phyloP scores from a whole-genome alignment of 1,284 basidiomycete species.

The Ceratobasidium sp. region DNA sequence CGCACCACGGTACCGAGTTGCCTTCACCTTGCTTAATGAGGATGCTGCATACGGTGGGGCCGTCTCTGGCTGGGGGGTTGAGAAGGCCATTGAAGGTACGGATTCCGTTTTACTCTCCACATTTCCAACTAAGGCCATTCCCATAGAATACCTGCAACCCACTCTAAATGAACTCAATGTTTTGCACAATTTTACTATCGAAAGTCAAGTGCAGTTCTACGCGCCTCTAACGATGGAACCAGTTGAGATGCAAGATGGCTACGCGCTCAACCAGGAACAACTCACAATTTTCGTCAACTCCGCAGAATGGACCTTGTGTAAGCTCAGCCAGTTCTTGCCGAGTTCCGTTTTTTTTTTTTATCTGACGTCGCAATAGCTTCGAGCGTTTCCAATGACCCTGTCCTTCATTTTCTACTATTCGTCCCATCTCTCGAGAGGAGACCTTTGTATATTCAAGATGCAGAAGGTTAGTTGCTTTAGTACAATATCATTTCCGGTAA shows the following conservation, averaged over 20 bases:
- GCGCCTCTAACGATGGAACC: conserved; percentile 90
- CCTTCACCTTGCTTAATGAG: conserved; percentile 90
- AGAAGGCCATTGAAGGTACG: conserved; percentile 74
- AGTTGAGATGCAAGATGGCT: conserved; percentile 55
- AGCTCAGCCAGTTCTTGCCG: conserved; percentile 53
- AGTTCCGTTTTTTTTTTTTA: conserved; percentile 7
- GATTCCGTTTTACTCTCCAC: conserved; percentile 49
- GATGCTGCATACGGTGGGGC: conserved; percentile 77
- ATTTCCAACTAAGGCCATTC: conserved; percentile 44
- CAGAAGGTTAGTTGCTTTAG: conserved; percentile 62
- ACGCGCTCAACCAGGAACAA: conserved; percentile 81
- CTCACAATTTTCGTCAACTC: conserved; percentile 95
- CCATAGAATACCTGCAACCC: conserved; percentile 77
- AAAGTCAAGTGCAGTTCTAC: conserved; percentile 94
- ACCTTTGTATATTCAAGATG: conserved; percentile 78
- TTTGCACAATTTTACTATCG: conserved; percentile 91
- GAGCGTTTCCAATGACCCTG: conserved; percentile 88
- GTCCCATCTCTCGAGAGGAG: conserved; percentile 78
- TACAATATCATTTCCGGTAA: background rate
- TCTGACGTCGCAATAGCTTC: conserved; percentile 67
- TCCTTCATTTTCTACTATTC: conserved; percentile 93
- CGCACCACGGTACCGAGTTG: conserved; percentile 80
- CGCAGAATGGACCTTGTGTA: conserved; percentile 94
- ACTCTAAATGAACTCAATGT: conserved; percentile 70
- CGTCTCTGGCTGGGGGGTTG: conserved; percentile 79